These are phyloP conservation scores for Arxiozyma slooffiae DNA, from an alignment of 1,139 yeast species.

Conservation along the genomic window DNA sequence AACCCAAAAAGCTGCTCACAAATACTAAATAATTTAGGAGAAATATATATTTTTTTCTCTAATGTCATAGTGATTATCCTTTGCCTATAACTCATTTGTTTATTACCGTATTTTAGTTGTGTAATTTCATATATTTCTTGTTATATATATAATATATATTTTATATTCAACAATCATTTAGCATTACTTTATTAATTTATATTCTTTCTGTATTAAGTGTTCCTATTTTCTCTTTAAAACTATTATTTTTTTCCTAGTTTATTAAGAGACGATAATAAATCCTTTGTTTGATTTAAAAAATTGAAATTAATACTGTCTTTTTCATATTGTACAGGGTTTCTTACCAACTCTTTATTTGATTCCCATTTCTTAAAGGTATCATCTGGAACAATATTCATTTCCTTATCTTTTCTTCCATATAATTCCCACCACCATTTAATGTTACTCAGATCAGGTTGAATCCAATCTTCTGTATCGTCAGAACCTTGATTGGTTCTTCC, in stretches of 20 bases:
- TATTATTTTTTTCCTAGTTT: constrained; percentile 1
- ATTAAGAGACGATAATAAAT: constrained; percentile 5
- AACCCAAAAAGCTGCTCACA: constrained; percentile 7
- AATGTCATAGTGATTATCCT: neutral
- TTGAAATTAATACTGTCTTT: neutral
- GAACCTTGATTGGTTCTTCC: neutral
- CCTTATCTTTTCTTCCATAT: constrained; percentile 68
- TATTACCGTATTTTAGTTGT: neutral
- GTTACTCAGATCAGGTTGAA: constrained; percentile 58
- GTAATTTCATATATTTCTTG: neutral
- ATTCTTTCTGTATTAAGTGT: neutral
- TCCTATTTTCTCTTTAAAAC: too few relatives aligned
- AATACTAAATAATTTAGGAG: neutral
- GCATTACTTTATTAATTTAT: neutral
- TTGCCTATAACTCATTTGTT: neutral
- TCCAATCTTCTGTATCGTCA: constrained; percentile 39
- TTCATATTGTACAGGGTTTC: neutral
- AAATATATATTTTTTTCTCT: neutral
- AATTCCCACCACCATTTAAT: constrained; percentile 84
- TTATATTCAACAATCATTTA: neutral
- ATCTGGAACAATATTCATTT: constrained; percentile 47
- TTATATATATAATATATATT: too few relatives aligned
- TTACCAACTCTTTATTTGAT: neutral
- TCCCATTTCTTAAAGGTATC: constrained; percentile 1
- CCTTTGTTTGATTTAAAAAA: constrained; percentile 5